Evolutionary conservation across 2,329 filamentous ascomycete genomes (phyloP).

Genomic region (Thielaviopsis musarum): DNA sequence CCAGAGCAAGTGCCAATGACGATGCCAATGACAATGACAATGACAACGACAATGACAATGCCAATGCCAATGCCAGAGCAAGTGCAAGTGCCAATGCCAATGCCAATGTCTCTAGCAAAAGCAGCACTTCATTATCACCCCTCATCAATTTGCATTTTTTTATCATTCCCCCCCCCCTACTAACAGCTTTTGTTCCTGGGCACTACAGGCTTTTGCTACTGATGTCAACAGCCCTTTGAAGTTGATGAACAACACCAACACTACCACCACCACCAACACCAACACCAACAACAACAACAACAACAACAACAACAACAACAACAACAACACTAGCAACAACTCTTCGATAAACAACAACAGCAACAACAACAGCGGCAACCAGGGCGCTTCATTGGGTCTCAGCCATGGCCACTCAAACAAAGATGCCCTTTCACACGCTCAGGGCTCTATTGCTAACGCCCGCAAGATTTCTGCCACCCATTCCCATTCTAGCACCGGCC

Average conservation of each 20-base stretch:
- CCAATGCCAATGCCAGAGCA: no score
- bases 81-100: not conserved
- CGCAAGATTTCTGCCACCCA: conserved; percentile 76
- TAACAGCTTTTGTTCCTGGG: not conserved
- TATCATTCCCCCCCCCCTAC: not conserved
- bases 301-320: conserved; percentile 39
- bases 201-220: conserved; percentile 51
- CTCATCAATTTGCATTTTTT: not conserved
- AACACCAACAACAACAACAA: not conserved
- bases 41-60: no score
- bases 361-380: not conserved
- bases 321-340: conserved; percentile 52
- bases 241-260: conserved; percentile 65
- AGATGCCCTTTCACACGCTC: conserved; percentile 11
- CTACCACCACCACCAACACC: conserved; percentile 52
- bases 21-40: no score
- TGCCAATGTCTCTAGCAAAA: no score
- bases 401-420: conserved; percentile 1
- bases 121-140: no score
- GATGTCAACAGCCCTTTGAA: conserved; percentile 80
- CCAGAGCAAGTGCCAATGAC: no score
- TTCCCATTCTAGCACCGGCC: conserved; percentile 46
- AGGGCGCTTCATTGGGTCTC: not conserved
- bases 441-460: conserved; percentile 41
- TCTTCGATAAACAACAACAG: not conserved